Conservation (phyloP, 305 asterid species). For the Rubia tinctorum region DNA sequence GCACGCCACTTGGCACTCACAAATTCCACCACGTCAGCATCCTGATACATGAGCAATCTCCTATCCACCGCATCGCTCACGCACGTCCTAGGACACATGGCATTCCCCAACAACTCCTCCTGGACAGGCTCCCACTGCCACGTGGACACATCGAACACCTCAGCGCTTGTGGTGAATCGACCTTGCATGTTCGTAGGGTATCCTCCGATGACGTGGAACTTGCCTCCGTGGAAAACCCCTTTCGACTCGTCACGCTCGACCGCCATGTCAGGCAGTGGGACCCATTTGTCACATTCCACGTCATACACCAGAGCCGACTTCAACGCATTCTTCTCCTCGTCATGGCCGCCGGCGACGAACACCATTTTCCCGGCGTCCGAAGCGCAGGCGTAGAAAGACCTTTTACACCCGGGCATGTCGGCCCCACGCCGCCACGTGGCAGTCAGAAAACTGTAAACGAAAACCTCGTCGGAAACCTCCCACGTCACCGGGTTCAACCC, state of each 20-base stretch:
- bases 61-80: conserved; percentile 30
- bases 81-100: conserved; percentile 47
- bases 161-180: conserved; percentile 40
- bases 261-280: conserved; percentile 56
- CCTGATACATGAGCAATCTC: conserved; percentile 27
- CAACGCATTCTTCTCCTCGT: conserved; percentile 58
- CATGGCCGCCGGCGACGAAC: conserved; percentile 83
- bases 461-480: conserved; percentile 44
- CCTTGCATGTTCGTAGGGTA: conserved; percentile 67
- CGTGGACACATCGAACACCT: conserved; percentile 40
- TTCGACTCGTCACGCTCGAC: conserved; percentile 67
- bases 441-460: conserved; percentile 42
- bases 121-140: conserved; percentile 50
- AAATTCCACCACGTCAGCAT: conserved; percentile 24
- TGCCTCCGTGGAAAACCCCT: conserved; percentile 42
- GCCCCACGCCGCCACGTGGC: conserved; percentile 75
- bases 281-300: conserved; percentile 49
- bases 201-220: conserved; percentile 72
- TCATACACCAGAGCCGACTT: conserved; percentile 60
- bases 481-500: conserved; percentile 69
- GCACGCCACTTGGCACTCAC: conserved; percentile 40
- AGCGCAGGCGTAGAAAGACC: conserved; percentile 68
- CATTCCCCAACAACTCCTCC: conserved; percentile 37
- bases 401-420: conserved; percentile 56
- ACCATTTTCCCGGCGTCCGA: conserved; percentile 49